Conservation (phyloP, 1,139 yeast species). For the Geotrichum australiense region DNA sequence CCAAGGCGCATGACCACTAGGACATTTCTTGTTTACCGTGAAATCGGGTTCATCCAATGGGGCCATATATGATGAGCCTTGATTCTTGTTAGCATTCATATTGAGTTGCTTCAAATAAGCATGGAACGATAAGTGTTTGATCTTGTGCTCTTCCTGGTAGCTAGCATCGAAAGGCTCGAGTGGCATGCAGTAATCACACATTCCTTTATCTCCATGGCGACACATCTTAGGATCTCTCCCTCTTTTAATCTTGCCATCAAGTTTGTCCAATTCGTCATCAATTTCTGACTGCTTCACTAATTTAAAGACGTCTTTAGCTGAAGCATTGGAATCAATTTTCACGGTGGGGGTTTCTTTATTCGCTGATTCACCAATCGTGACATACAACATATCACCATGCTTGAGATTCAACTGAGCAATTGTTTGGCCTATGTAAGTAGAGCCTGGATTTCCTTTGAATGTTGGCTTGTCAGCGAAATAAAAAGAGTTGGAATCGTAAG, state of each 20-base stretch:
- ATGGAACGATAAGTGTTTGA: slow-evolving; percentile 86
- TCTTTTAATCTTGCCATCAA: slow-evolving; percentile 69
- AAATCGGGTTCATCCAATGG: slow-evolving; percentile 73
- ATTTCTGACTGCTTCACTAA: slow-evolving; percentile 41
- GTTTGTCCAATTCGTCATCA: slow-evolving; percentile 61
- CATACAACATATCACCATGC: slow-evolving; percentile 81
- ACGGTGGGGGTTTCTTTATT: slow-evolving; percentile 20
- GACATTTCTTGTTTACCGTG: slow-evolving; percentile 56
- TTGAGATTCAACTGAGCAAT: slow-evolving; percentile 49
- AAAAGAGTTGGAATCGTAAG: slow-evolving; percentile 13
- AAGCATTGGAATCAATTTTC: slow-evolving; percentile 4
- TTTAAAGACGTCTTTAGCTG: slow-evolving; percentile 23
- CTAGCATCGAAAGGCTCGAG: slow-evolving; percentile 88
- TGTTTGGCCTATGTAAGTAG: slow-evolving; percentile 41
- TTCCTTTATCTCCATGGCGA: slow-evolving; percentile 85
- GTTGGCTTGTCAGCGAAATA: slow-evolving; percentile 36
- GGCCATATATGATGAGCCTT: slow-evolving; percentile 65
- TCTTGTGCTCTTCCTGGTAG: slow-evolving; percentile 66
- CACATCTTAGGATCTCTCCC: slow-evolving; percentile 54
- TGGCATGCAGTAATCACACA: slow-evolving; percentile 97
- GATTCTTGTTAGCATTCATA: slow-evolving; percentile 58
- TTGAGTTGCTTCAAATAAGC: slow-evolving; percentile 71
- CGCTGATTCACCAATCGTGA: slow-evolving; percentile 40
- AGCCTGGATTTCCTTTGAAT: slow-evolving; percentile 43
- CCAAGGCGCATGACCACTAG: slow-evolving; percentile 84